Evolutionary conservation across 23 red algal species (phyloP), one percentile per base, ranked within the genome.

Genomic region (Gracilaria gracilis): DNA sequence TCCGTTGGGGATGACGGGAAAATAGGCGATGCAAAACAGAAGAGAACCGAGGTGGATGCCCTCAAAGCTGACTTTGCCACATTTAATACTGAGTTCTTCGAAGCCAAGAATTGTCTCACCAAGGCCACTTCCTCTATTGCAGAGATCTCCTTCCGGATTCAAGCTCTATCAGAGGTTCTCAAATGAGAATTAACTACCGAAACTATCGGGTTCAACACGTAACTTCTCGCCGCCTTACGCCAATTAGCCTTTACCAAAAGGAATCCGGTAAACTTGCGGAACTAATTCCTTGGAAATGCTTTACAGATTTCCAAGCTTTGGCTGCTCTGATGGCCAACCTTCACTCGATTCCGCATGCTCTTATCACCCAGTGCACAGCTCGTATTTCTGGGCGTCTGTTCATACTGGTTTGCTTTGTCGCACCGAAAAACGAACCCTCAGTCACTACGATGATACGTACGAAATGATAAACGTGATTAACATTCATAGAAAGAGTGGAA

Each of bases 111-210:
- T 54, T 72, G 69, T 50, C 74, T 90, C 21, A 67, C 73, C 0
- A 79, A 80, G 35, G 86, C 75, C 36, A 90, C 86, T 15, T 62
- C 86, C 8, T 57, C 86, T 24, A 69, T 90, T 51, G 86, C 86
- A 49, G 86, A 90, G 20, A 80, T 90, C 35, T 81, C 86, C n/a
- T 81, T 90, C 32, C 50, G 86, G 11, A 79, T 81, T 81, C 86
- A 90, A 67, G 86, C 86, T 31, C 55, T 90, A 8, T 80, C 86
- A 53, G 86, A 90, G 74, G 31, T 87, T 36, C 61, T 87, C 67
- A 71, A 87, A 49, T 87, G 79, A 82, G 50, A 19, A 76, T 33
- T 4, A 24, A 5, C 61, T 37, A 24, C 31, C 32, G 33, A 13
- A 69, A 69, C 64, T 37, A 34, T 12, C 64, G 9, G 1, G 9